Evolutionary conservation across 495 filamentous ascomycete species (phyloP), one percentile per base, ranked within the genome.

Genomic region (Penicillium crystallinum): DNA sequence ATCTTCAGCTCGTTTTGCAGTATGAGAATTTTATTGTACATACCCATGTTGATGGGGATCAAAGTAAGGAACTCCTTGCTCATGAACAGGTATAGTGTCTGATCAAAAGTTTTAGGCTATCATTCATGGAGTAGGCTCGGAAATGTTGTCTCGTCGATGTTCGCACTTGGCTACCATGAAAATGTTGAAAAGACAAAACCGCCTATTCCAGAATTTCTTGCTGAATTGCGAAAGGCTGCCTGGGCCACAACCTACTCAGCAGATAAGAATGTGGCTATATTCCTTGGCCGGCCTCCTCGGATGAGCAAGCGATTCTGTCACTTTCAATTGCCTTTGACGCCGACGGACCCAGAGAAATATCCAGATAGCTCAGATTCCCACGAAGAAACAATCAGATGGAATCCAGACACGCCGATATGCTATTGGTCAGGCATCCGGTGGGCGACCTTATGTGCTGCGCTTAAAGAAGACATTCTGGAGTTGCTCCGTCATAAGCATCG

Each of bases 11-110:
- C 3, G 57, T 74, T 22, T 43, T 73, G 4, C 72, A 75, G 38
- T 76, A 74, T 40, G 73, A 76, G 53, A 76, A 74, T 34, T 73
- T 73, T 18, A 74, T 76, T 41, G 53, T 74, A 1, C 72, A 73
- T 46, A 73, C 72, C 0, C 60, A 68, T 41, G 65, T 73, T 21
- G 67, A 74, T 54, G 73, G 73, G 15, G 73, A 74, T 48, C 71
- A 76, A 52, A 74, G 73, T 76, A 50, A 57, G 23, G 59, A 11
- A 27, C 18, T 11, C 1, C 12, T 50, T 3, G 1, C 45, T 12
- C 38, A 12, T 21, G 19, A 34, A 4, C 9, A 3, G 19, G 3
- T 2, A n/a, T n/a, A n/a, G 22, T 4, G 42, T 15, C 43, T 25
- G 29, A 49, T 2, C 10, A 31, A 42, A 29, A 31, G 8, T 33